phyloP scores from a whole-genome alignment of 202 grass and related monocot genomes.

The Musa balbisiana region DNA sequence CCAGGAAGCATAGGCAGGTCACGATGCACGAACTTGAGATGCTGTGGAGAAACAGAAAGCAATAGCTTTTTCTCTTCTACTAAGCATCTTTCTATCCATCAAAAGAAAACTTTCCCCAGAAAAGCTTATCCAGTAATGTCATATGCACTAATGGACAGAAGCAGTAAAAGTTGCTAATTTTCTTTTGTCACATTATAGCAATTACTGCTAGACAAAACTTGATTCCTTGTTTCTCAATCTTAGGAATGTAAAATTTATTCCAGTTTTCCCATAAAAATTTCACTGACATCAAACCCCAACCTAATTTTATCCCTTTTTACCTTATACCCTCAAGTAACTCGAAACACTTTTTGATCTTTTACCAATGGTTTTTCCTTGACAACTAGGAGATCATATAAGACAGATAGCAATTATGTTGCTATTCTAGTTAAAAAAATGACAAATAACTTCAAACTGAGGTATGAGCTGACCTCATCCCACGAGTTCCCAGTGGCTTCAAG shows the following conservation, averaged over 20 bases:
- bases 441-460: background rate
- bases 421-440: background rate
- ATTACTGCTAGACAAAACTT: background rate
- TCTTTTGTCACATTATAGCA: background rate
- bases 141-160: background rate
- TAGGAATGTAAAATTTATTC: background rate
- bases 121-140: background rate
- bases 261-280: background rate
- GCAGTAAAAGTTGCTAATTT: background rate
- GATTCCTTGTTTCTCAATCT: background rate
- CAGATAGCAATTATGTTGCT: background rate
- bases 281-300: background rate
- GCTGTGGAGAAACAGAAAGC: no score
- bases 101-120: background rate
- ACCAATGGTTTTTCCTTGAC: no score
- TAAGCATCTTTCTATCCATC: no score
- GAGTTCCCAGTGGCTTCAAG: constrained; percentile 82
- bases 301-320: no score
- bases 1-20: no score
- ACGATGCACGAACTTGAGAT: no score
- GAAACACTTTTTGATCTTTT: no score
- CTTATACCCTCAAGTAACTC: no score
- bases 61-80: no score
- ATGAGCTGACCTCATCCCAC: constrained; percentile 59
- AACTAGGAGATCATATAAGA: no score